phyloP scores from a whole-genome alignment of 345 rosid genomes.

The Alliaria petiolata region DNA sequence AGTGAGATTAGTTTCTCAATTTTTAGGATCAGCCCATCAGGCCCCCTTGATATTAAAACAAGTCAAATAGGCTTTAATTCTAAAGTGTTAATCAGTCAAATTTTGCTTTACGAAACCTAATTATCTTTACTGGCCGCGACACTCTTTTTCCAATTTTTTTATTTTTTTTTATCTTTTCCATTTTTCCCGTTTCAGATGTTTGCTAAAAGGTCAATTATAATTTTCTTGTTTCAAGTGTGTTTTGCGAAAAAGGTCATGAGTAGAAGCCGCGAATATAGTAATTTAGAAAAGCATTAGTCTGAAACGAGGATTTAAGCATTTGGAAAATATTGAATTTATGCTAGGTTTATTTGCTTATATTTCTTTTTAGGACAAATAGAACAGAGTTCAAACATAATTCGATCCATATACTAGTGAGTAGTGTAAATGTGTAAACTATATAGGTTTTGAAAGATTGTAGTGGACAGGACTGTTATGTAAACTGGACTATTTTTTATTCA shows the following conservation, averaged over 20 bases:
- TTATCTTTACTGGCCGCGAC: not conserved
- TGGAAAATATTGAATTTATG: not conserved
- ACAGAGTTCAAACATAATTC: no score
- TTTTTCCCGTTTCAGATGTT: conserved; percentile 18
- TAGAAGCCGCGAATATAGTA: not conserved
- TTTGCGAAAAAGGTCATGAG: not conserved
- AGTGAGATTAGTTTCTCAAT: not conserved
- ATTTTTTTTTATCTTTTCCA: no score
- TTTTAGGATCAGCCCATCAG: not conserved
- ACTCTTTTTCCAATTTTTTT: no score
- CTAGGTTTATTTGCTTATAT: no score
- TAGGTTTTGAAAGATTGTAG: no score
- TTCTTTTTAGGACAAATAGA: no score
- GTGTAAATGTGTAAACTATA: no score
- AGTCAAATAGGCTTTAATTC: not conserved
- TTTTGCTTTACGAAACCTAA: conserved; percentile 14
- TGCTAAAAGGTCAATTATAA: not conserved
- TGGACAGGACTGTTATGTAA: no score
- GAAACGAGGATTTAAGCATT: not conserved
- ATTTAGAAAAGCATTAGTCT: not conserved
- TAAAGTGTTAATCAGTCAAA: conserved; percentile 14
- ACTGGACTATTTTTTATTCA: no score
- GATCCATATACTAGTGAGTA: no score
- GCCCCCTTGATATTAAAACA: not conserved
- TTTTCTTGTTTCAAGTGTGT: not conserved